phyloP scores from a whole-genome alignment of 441 rosid species.

The Populus tomentosa region DNA sequence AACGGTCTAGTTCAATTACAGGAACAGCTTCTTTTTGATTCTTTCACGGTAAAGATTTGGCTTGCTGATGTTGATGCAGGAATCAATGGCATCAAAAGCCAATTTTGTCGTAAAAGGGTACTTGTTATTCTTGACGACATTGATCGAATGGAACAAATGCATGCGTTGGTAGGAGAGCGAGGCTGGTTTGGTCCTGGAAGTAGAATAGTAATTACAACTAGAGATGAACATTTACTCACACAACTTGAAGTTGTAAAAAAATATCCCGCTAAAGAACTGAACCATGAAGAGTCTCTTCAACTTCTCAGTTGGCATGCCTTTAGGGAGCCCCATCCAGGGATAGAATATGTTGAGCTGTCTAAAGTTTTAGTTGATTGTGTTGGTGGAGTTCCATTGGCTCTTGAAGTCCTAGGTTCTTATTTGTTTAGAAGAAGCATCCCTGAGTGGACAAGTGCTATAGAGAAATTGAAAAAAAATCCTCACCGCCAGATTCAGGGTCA shows the following conservation, averaged over 20 bases:
- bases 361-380: neutral
- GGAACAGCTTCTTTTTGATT: slow-evolving; percentile 4
- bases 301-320: slow-evolving; percentile 2
- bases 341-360: neutral
- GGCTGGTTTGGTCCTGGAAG: neutral
- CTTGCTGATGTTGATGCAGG: slow-evolving; percentile 1
- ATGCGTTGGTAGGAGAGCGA: neutral
- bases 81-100: neutral
- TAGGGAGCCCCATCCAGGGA: neutral
- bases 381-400: too few species aligned
- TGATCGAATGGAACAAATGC: neutral
- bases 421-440: slow-evolving; percentile 6
- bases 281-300: neutral
- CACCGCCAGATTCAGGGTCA: slow-evolving; percentile 1
- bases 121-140: slow-evolving; percentile 9
- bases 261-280: neutral
- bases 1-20: neutral
- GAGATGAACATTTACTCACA: too few species aligned
- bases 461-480: neutral
- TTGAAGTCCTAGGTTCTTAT: neutral
- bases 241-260: too few species aligned
- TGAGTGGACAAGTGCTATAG: neutral
- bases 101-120: neutral
- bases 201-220: too few species aligned
- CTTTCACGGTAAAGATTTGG: neutral